phyloP scores from a whole-genome alignment of 768 basidiomycete species.

The Amanita pallidorosea region DNA sequence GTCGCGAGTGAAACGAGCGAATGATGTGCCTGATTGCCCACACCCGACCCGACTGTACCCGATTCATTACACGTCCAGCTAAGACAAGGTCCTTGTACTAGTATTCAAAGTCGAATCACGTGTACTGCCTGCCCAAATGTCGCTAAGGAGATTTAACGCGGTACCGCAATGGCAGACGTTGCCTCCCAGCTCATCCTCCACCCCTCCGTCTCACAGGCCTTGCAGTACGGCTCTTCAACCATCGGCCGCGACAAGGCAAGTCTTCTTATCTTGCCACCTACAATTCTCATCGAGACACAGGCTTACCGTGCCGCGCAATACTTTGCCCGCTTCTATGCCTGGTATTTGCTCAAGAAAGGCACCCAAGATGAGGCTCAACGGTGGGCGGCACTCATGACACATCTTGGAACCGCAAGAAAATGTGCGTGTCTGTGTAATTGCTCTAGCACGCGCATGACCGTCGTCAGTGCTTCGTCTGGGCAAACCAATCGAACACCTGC shows the following conservation, averaged over 20 bases:
- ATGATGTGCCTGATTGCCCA: slow-evolving; percentile 2
- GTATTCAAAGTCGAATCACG: slow-evolving; percentile 11
- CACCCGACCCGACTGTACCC: background rate
- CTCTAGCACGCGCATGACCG: slow-evolving; percentile 3
- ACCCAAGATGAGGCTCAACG: slow-evolving; percentile 59
- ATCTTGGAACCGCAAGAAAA: slow-evolving; percentile 79
- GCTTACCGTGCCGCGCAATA: slow-evolving; percentile 88
- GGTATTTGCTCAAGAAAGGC: slow-evolving; percentile 64
- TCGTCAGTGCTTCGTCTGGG: slow-evolving; percentile 79
- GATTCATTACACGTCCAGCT: background rate
- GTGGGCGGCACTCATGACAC: slow-evolving; percentile 79
- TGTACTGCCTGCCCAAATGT: slow-evolving; percentile 5
- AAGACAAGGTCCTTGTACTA: no score
- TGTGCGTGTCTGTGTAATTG: slow-evolving; percentile 32
- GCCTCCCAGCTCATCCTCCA: slow-evolving; percentile 80
- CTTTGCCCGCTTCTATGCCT: slow-evolving; percentile 80
- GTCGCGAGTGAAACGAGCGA: background rate
- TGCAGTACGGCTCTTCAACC: slow-evolving; percentile 75
- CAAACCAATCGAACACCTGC: slow-evolving; percentile 89
- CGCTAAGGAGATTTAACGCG: no score
- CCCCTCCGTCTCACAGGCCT: slow-evolving; percentile 61
- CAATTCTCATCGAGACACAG: slow-evolving; percentile 25
- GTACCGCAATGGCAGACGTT: slow-evolving; percentile 30
- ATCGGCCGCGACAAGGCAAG: slow-evolving; percentile 84
- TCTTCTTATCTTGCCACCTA: background rate